Evolutionary conservation across 2,329 filamentous ascomycete genomes (phyloP).

Genomic region (Colletotrichum orbiculare): DNA sequence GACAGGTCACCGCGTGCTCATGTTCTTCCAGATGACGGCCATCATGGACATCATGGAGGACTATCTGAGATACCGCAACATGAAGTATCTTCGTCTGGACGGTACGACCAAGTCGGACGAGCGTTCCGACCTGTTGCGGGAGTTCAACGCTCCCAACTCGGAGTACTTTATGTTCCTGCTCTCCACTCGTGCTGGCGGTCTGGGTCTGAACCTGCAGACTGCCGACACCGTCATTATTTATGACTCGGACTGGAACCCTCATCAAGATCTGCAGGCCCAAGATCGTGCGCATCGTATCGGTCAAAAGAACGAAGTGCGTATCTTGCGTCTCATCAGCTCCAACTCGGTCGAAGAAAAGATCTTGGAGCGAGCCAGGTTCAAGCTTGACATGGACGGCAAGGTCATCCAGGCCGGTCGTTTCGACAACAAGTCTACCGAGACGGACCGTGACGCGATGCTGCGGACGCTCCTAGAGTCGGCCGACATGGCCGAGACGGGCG

Average conservation of each 20-base stretch:
- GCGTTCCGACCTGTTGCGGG: conserved; percentile 86
- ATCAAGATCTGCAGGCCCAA: conserved; percentile 98
- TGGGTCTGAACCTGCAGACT: conserved; percentile 96
- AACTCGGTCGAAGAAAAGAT: conserved; percentile 99
- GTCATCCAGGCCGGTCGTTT: conserved; percentile 99
- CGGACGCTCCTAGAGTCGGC: conserved; percentile 91
- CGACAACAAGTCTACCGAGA: conserved; percentile 98
- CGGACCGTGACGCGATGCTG: conserved; percentile 96
- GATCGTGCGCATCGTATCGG: conserved; percentile 99
- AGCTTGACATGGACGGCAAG: conserved; percentile 99
- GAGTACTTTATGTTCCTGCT: conserved; percentile 98
- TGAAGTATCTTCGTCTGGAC: conserved; percentile 91
- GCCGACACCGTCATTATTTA: conserved; percentile 99
- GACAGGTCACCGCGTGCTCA: conserved; percentile 93
- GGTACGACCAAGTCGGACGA: conserved; percentile 98
- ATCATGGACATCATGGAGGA: conserved; percentile 99
- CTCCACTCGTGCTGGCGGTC: conserved; percentile 97
- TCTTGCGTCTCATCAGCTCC: conserved; percentile 92
- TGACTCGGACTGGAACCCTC: conserved; percentile 99
- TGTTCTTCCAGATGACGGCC: conserved; percentile 99
- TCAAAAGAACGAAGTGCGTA: conserved; percentile 99
- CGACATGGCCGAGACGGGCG: conserved; percentile 73
- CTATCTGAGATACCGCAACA: conserved; percentile 84
- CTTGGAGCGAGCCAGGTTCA: conserved; percentile 94
- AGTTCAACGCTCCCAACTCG: conserved; percentile 91